Evolutionary conservation across 352 stramenopile species (phyloP).

Genomic region (Globisporangium echinulatum): DNA sequence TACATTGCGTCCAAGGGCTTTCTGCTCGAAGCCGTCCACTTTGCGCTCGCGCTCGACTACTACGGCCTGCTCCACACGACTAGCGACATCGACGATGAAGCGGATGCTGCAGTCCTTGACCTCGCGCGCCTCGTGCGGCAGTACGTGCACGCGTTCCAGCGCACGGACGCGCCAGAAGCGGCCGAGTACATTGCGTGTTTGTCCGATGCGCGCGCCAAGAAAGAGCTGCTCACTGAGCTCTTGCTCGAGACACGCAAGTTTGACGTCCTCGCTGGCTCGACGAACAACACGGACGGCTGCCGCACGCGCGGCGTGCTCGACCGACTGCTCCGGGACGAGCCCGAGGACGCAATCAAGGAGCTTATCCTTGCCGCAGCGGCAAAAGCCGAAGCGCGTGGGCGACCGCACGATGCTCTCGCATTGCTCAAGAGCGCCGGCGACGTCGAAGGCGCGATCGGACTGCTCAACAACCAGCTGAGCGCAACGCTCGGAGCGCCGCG

Average conservation of each 20-base stretch:
- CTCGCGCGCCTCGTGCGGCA: constrained; percentile 75
- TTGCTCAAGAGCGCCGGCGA: constrained; percentile 76
- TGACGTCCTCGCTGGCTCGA: constrained; percentile 69
- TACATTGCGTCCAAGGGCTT: constrained; percentile 76
- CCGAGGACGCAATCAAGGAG: constrained; percentile 71
- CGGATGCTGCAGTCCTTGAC: constrained; percentile 37
- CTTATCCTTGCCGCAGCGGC: constrained; percentile 65
- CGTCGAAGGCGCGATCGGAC: constrained; percentile 59
- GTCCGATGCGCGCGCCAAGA: constrained; percentile 49
- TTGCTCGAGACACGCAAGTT: constrained; percentile 81
- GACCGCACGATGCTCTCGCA: constrained; percentile 65
- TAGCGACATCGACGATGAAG: constrained; percentile 52
- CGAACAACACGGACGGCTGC: constrained; percentile 76
- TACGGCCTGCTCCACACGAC: constrained; percentile 68
- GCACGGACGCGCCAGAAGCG: constrained; percentile 64
- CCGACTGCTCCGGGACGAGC: constrained; percentile 61
- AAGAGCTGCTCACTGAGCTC: constrained; percentile 64
- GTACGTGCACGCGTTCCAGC: constrained; percentile 81
- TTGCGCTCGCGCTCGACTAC: constrained; percentile 74
- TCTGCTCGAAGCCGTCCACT: constrained; percentile 73
- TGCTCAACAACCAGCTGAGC: constrained; percentile 73
- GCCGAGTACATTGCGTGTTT: constrained; percentile 79
- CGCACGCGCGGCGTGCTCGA: constrained; percentile 73
- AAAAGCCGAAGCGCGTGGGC: constrained; percentile 68
- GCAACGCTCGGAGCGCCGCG: constrained; percentile 50